Base-by-base conservation (phyloP, 208 protist genomes). In the Porcisia deanei region DNA sequence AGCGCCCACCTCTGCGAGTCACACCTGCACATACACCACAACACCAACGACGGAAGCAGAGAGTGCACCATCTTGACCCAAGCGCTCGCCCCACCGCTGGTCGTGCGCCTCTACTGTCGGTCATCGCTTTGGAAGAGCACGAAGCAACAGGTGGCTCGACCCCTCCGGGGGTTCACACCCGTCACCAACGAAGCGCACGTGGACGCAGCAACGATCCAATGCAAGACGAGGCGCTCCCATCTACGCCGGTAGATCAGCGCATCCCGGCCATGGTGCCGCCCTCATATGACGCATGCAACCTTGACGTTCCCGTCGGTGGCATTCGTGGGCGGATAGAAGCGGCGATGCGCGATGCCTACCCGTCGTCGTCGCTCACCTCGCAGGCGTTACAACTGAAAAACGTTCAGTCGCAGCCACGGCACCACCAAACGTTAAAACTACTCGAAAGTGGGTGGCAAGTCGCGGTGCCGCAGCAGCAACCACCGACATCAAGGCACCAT, bases 201-300 rank as follows among this genome's bases (percentile, higher is more conserved):
- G 41, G 47, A 22, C 25, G 66, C 47, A 57, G 66, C 66, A 20
- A 43, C 22, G 47, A 43, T 47, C 41, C 54, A 37, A 14, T 0
- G 9, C 25, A 71, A 53, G 66, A 71, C 14, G 49, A 22, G 22
- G n/a, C 20, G 43, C 47, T 57, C n/a, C 66, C 47, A 12, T 55
- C 47, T n/a, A 81, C 77, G 8, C 77, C 77, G 63, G 65, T 73
- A 45, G 47, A 73, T 61, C 77, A 81, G 71, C 71, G 77, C 18
- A 77, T 81, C 12, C 77, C 77, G 1, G 77, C 77, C 2, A 73
- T 81, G 71, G 65, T 76, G 41, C 64, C 30, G 47, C 55, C 77
- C 18, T 60, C 77, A 9, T 63, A 55, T 54, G 77, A 77, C 66
- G 30, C 49, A 37, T 81, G 55, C 77, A 76, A 81, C 71, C 52